These are phyloP conservation scores for Thelonectria blattea DNA, from an alignment of 2,329 filamentous ascomycete species.

Conservation along the genomic window DNA sequence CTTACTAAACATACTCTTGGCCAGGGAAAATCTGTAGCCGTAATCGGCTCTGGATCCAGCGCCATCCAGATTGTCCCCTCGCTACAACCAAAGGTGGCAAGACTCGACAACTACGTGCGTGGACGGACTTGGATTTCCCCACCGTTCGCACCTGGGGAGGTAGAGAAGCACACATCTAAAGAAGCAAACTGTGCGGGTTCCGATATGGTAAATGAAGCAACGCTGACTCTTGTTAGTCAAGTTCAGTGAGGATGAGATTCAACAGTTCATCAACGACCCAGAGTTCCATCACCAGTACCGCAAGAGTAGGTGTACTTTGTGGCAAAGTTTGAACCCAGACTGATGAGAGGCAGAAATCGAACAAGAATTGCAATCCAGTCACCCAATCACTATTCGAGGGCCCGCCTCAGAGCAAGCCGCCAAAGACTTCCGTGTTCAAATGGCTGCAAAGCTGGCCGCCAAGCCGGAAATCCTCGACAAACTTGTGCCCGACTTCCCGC, in stretches of 20 bases:
- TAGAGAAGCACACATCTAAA: background rate
- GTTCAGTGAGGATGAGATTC: background rate
- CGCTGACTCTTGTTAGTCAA: background rate
- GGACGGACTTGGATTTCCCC: background rate
- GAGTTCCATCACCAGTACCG: background rate
- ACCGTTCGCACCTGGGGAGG: background rate
- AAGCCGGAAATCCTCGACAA: background rate
- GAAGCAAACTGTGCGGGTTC: background rate
- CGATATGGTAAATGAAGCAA: background rate
- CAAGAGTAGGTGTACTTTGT: background rate
- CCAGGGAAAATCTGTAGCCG: slow-evolving; percentile 2
- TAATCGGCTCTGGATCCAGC: slow-evolving; percentile 6
- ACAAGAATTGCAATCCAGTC: background rate
- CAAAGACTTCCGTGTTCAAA: slow-evolving; percentile 38
- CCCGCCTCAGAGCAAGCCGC: background rate
- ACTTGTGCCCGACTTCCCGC: slow-evolving; percentile 3
- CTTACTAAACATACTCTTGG: background rate
- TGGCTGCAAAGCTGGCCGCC: background rate
- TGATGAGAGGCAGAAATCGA: background rate
- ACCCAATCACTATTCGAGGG: background rate
- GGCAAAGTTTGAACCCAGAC: background rate
- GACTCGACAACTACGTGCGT: background rate
- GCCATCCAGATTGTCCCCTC: slow-evolving; percentile 9
- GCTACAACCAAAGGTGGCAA: background rate
- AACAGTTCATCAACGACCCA: background rate